Evolutionary conservation across 345 rosid species (phyloP), one percentile per base, ranked within the genome.

Genomic region (Gossypium arboreum): DNA sequence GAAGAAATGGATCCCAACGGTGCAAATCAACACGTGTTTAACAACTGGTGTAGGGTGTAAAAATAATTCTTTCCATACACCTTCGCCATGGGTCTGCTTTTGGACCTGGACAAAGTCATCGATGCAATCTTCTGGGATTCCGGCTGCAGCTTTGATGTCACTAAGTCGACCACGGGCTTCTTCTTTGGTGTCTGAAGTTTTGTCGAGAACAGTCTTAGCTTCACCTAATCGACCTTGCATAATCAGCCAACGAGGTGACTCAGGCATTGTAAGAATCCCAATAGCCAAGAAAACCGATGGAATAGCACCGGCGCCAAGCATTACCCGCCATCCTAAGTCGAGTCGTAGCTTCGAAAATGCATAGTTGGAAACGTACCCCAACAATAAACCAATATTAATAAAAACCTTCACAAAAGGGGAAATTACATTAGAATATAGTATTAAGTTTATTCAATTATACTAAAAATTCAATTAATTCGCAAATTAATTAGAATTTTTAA

Each of bases 221-320:
- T 91, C 97, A 0, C 89, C 93, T 4, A 95, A 88, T 22, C 91
- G 85, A 60, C 98, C 99, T 73, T 93, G 98, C 88, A 95, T 84
- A 55, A 95, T 90, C 15, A 95, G 85, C 99, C 99, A 95, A 52
- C 99, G 89, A 1, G 99, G 98, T 1, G 99, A 95, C 76, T 95
- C 98, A 7, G 98, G 99, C 99, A 95, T 95, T 18, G 78, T 84
- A 0, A 95, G 62, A 67, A 93, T 94, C 2, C 83, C 91, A 22
- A 85, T 0, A 0, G 84, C 91, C 44, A 95, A 81, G 12, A 91
- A 2, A 2, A 93, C 86, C 0, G 99, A 89, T 3, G 99, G 97
- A 15, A 95, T 0, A 18, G 88, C 91, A 0, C 97, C 93, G 44
- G 87, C 4, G 9, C 98, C 98, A n/a, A 95, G 91, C 99, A 95